Evolutionary conservation across 129 eudicot species (phyloP).

Genomic region (Centaurea solstitialis): DNA sequence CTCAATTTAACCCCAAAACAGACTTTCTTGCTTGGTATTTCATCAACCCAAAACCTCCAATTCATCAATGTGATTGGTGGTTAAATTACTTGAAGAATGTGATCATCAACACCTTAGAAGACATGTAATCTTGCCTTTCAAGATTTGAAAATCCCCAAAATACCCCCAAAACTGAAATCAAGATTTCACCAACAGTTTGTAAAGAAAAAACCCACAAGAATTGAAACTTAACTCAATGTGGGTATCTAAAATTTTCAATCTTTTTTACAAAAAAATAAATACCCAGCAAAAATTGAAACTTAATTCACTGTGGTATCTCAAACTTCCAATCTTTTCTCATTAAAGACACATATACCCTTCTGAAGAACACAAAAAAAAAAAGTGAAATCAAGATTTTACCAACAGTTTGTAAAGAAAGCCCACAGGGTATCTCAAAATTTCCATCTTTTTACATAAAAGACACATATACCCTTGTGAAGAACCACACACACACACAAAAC

Average conservation of each 20-base stretch:
- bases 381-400: too few species aligned
- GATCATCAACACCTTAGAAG: slow-evolving; percentile 42
- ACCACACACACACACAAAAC: not conserved
- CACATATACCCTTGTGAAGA: not conserved
- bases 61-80: slow-evolving; percentile 29
- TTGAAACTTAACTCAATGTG: slow-evolving; percentile 7
- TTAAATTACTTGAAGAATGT: slow-evolving; percentile 28
- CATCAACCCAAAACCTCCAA: slow-evolving; percentile 16
- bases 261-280: not conserved
- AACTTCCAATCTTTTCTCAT: slow-evolving; percentile 11
- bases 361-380: too few species aligned
- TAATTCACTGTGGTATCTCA: slow-evolving; percentile 22
- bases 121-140: slow-evolving; percentile 36
- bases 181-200: not conserved
- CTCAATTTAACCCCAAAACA: slow-evolving; percentile 20
- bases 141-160: slow-evolving; percentile 20
- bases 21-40: slow-evolving; percentile 18
- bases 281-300: not conserved
- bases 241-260: slow-evolving; percentile 23
- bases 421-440: slow-evolving; percentile 1
- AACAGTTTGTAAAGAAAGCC: too few species aligned
- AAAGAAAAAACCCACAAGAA: slow-evolving; percentile 3
- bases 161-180: not conserved
- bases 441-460: not conserved
- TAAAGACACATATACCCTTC: not conserved